A percentile compares a stretch with the other conserved stretches of the same genome.
Conservation (phyloP, 2,329 filamentous ascomycete genomes). For the Trichophyton rubrum region DNA sequence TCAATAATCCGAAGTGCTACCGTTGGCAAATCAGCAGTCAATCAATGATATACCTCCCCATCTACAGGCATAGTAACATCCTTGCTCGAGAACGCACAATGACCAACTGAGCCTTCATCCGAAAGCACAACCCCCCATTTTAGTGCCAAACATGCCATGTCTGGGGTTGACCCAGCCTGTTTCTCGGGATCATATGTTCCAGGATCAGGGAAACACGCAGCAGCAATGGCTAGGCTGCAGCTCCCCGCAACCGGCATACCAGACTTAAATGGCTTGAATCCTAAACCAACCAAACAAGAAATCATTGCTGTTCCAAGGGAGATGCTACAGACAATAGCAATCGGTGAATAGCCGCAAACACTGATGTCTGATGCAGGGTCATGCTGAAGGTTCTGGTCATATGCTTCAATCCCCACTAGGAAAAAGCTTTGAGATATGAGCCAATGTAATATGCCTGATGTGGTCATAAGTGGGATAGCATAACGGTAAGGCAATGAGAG, state of each 20-base stretch:
- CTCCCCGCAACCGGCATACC: constrained; percentile 22
- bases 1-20: not conserved
- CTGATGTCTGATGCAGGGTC: constrained; percentile 7
- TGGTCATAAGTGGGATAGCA: constrained; percentile 28
- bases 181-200: not conserved
- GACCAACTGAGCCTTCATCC: not conserved
- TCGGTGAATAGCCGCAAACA: constrained; percentile 17
- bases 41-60: not conserved
- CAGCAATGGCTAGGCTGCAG: constrained; percentile 19
- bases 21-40: not conserved
- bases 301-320: constrained; percentile 12
- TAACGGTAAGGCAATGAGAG: constrained; percentile 37
- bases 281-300: constrained; percentile 10
- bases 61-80: not conserved
- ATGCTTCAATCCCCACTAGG: constrained; percentile 19
- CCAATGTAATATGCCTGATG: constrained; percentile 36
- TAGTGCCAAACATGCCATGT: not conserved
- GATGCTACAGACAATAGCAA: constrained; percentile 15
- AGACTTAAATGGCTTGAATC: constrained; percentile 13
- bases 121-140: not conserved
- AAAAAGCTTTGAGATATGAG: constrained; percentile 39
- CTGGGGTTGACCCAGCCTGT: not conserved
- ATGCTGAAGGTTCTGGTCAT: constrained; percentile 19
- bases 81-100: not conserved
- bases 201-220: not conserved